A percentile compares a stretch with the other conserved stretches of the same genome.
Evolutionary conservation across 257 asterid species (phyloP).

Genomic region (Osmanthus fragrans): DNA sequence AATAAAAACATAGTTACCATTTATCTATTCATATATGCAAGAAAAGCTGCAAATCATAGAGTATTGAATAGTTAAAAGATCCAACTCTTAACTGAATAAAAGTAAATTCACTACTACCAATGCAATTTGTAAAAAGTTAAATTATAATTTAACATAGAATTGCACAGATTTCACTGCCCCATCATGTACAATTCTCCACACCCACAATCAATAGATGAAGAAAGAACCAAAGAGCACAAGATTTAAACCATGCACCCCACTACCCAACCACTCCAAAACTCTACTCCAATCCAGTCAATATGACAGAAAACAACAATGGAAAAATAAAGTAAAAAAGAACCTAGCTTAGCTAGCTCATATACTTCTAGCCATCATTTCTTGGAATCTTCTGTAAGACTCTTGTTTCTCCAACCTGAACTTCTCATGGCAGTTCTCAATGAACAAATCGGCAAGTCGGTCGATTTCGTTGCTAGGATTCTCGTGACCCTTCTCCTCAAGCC

Average conservation of each 20-base stretch:
- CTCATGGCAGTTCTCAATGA: conserved; percentile 78
- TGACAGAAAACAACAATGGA: too few species aligned
- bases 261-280: too few species aligned
- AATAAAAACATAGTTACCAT: neutral
- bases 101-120: too few species aligned
- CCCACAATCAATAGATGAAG: conserved; percentile 17
- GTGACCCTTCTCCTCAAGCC: conserved; percentile 72
- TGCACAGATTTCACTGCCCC: conserved; percentile 44
- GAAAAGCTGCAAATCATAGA: too few species aligned
- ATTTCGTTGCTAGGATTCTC: conserved; percentile 47
- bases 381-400: conserved; percentile 79
- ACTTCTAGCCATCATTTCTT: conserved; percentile 94
- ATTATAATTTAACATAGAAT: neutral
- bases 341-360: conserved; percentile 34
- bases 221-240: neutral
- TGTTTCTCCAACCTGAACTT: conserved; percentile 84
- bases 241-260: too few species aligned
- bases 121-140: too few species aligned
- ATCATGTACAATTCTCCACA: conserved; percentile 24
- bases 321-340: neutral
- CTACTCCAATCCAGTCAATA: too few species aligned
- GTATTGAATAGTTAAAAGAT: too few species aligned
- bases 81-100: too few species aligned
- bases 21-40: too few species aligned
- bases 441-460: conserved; percentile 79